phyloP scores from a whole-genome alignment of 202 grass and related monocot genomes.

The Eragrostis tef region DNA sequence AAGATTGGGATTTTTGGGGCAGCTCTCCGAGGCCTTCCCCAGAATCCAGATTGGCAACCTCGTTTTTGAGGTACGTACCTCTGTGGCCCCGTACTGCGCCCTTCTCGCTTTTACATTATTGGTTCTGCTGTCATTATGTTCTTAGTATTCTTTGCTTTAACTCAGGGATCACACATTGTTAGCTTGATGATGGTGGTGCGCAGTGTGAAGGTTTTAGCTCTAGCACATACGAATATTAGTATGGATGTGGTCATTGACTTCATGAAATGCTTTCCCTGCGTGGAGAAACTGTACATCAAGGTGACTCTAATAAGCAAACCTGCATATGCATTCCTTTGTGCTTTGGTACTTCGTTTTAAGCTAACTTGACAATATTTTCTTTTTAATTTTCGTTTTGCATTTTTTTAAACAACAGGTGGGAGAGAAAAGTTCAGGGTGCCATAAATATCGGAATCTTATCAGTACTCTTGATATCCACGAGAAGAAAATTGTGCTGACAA shows the following conservation, averaged over 20 bases:
- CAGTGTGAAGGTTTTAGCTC: not conserved
- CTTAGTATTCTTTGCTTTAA: not conserved
- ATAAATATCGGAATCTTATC: not conserved
- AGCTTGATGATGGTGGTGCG: not conserved
- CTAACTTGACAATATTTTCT: no score
- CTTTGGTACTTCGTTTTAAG: no score
- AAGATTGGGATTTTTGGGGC: not conserved
- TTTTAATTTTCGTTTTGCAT: no score
- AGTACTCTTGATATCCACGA: not conserved
- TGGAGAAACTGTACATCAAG: slow-evolving; percentile 49
- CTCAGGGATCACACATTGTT: not conserved
- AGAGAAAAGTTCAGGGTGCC: not conserved
- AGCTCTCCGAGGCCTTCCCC: not conserved
- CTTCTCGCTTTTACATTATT: not conserved
- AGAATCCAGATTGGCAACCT: not conserved
- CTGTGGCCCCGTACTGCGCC: no score
- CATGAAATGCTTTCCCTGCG: slow-evolving; percentile 42
- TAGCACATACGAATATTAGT: not conserved
- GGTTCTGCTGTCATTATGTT: no score
- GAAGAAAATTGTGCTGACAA: not conserved
- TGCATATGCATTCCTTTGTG: not conserved
- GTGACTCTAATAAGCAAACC: not conserved
- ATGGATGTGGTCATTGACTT: slow-evolving; percentile 26
- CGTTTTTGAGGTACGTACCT: not conserved
- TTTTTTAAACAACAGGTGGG: no score